phyloP scores from a whole-genome alignment of 257 asterid species.

The Gynochthodes officinalis region DNA sequence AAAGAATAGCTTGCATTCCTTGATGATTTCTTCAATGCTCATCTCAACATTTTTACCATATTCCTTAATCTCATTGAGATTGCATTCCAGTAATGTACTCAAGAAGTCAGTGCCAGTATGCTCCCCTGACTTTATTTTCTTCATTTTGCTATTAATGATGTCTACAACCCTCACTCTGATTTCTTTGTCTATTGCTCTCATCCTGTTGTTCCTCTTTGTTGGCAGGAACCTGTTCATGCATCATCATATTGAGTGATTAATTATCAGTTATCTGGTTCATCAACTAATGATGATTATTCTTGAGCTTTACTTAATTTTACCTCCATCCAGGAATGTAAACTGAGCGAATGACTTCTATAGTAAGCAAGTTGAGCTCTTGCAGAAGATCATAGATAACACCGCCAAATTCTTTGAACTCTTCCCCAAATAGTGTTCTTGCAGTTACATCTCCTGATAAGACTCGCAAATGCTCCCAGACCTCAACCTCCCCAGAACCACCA shows the following conservation, averaged over 20 bases:
- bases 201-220: conserved; percentile 40
- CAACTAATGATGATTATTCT: too few species aligned
- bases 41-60: conserved; percentile 26
- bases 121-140: conserved; percentile 21
- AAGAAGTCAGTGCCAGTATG: conserved; percentile 32
- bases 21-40: conserved; percentile 42
- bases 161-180: conserved; percentile 20
- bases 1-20: conserved; percentile 48
- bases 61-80: conserved; percentile 29
- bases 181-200: conserved; percentile 34
- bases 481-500: conserved; percentile 33
- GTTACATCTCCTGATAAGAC: conserved; percentile 45
- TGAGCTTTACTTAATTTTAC: too few species aligned
- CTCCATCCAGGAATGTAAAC: conserved; percentile 62
- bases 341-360: conserved; percentile 44
- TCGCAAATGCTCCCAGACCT: conserved; percentile 46
- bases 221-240: conserved; percentile 33
- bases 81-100: conserved; percentile 31
- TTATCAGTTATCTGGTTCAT: too few species aligned
- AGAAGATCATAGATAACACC: conserved; percentile 39
- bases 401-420: conserved; percentile 34
- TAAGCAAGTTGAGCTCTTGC: conserved; percentile 53
- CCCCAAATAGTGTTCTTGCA: conserved; percentile 51
- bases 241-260: background rate
- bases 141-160: conserved; percentile 25